phyloP scores from a whole-genome alignment of 106 monocot species.

The Phalaenopsis aphrodite region DNA sequence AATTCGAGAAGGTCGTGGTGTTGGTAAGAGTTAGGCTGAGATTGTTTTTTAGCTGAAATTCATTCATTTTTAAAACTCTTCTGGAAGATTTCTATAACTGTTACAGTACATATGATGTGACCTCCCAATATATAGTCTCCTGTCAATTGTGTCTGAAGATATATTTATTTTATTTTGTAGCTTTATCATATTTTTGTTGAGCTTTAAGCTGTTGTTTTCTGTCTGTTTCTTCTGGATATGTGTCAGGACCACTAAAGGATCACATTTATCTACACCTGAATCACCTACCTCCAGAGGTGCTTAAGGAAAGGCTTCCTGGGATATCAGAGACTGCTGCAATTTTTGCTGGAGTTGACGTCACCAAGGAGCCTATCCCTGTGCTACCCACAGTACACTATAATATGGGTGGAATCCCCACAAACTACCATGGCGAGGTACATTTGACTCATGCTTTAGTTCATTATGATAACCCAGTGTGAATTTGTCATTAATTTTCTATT shows the following conservation, averaged over 20 bases:
- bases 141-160: background rate
- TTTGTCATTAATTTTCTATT: background rate
- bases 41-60: background rate
- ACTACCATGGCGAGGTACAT: constrained; percentile 86
- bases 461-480: background rate
- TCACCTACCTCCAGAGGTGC: constrained; percentile 92
- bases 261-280: constrained; percentile 95
- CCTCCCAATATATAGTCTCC: background rate
- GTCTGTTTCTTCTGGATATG: background rate
- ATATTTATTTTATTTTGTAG: background rate
- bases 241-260: constrained; percentile 81
- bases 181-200: background rate
- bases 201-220: background rate
- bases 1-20: constrained; percentile 95
- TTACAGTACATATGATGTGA: background rate
- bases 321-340: constrained; percentile 99
- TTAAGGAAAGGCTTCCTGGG: constrained; percentile 98
- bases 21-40: constrained; percentile 42
- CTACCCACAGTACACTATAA: constrained; percentile 98
- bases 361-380: constrained; percentile 98
- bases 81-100: background rate
- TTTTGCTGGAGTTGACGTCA: constrained; percentile 98
- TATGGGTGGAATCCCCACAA: constrained; percentile 99
- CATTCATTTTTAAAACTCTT: background rate
- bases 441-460: background rate